Evolutionary conservation across 140 eudicot species (phyloP).

Genomic region (Ambrosia hybrid): DNA sequence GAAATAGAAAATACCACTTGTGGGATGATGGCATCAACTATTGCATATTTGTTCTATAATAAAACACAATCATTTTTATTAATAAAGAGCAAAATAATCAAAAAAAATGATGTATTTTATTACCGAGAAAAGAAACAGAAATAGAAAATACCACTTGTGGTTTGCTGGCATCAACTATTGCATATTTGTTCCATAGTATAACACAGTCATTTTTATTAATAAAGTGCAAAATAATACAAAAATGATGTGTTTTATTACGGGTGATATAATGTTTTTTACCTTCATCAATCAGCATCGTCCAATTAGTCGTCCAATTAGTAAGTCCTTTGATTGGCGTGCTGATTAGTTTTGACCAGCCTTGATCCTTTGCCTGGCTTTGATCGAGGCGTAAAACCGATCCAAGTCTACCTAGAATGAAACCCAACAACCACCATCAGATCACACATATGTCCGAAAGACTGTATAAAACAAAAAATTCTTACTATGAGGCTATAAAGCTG

Average conservation of each 20-base stretch:
- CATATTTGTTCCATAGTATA: conserved; percentile 61
- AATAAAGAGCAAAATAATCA: conserved; percentile 1
- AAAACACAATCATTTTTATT: neutral
- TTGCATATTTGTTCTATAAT: conserved; percentile 68
- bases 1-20: conserved; percentile 53
- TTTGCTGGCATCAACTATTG: conserved; percentile 76
- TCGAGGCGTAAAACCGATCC: too few species aligned
- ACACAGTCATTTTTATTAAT: neutral
- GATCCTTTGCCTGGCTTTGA: too few species aligned
- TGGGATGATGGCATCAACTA: conserved; percentile 85
- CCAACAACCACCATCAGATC: too few species aligned
- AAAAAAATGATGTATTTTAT: neutral
- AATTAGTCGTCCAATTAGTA: too few species aligned
- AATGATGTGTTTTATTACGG: neutral
- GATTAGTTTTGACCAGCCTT: too few species aligned
- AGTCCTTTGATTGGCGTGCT: too few species aligned
- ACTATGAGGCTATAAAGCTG: too few species aligned
- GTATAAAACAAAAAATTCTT: too few species aligned
- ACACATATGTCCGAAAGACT: too few species aligned
- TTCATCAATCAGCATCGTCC: too few species aligned
- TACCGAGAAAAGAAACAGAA: conserved; percentile 1
- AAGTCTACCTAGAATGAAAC: too few species aligned
- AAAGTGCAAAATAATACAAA: neutral
- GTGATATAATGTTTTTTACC: too few species aligned
- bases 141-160: conserved; percentile 64